Evolutionary conservation across 164 flowering plant species (phyloP).

Genomic region (Chimonanthus salicifolius): DNA sequence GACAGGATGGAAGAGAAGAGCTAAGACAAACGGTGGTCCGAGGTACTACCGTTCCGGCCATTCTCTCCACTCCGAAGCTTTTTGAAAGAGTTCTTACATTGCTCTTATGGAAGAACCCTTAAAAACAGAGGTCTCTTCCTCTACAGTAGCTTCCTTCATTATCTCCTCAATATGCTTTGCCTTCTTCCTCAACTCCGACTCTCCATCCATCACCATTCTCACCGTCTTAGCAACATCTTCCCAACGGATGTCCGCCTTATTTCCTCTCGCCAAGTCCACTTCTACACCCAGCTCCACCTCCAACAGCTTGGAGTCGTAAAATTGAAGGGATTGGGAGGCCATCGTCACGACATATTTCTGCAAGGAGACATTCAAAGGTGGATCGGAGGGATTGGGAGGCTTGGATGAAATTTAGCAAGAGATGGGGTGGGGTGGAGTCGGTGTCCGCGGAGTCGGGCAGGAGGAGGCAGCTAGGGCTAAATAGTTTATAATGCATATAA

Average conservation of each 20-base stretch:
- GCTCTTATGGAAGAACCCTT: slow-evolving; percentile 8
- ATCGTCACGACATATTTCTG: background rate
- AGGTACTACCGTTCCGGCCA: background rate
- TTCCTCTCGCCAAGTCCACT: slow-evolving; percentile 22
- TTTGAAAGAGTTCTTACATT: background rate
- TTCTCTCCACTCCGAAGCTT: background rate
- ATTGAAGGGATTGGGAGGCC: slow-evolving; percentile 4
- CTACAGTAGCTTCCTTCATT: slow-evolving; percentile 9
- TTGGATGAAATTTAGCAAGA: background rate
- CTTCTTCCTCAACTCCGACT: slow-evolving; percentile 16
- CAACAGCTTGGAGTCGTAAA: slow-evolving; percentile 17
- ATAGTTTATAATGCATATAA: too few relatives aligned
- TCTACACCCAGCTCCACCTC: slow-evolving; percentile 18
- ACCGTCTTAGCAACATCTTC: slow-evolving; percentile 9
- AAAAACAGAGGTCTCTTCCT: background rate
- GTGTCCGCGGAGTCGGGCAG: slow-evolving; percentile 4
- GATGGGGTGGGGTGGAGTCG: background rate
- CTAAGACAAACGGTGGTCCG: too few relatives aligned
- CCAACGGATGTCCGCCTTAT: background rate
- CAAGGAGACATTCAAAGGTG: slow-evolving; percentile 4
- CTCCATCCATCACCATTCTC: slow-evolving; percentile 7
- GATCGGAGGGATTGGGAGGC: slow-evolving; percentile 7
- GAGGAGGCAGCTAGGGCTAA: slow-evolving; percentile 5
- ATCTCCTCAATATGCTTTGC: slow-evolving; percentile 7
- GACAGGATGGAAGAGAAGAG: too few relatives aligned